Percentiles rank a stretch among this genome's conserved stretches.
Evolutionary conservation across 2,329 filamentous ascomycete genomes (phyloP).

Genomic region (Alternaria arbusti): DNA sequence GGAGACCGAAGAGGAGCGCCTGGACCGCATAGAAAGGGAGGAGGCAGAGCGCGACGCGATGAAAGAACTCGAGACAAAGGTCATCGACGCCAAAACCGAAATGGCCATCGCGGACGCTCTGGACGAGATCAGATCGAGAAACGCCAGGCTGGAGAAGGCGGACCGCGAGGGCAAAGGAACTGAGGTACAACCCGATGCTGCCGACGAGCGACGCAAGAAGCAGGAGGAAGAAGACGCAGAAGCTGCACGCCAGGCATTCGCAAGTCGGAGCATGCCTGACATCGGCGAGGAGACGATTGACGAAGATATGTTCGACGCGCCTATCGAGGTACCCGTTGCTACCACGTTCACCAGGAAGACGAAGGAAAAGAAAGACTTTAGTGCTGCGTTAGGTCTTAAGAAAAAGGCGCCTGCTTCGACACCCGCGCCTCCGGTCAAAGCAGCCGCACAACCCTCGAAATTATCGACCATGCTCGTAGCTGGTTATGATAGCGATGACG

Average conservation of each 20-base stretch:
- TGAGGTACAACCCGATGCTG: conserved; percentile 60
- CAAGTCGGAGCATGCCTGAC: conserved; percentile 44
- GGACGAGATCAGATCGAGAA: conserved; percentile 91
- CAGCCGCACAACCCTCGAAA: conserved; percentile 22
- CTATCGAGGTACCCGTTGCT: conserved; percentile 44
- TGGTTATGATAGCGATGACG: conserved; percentile 40
- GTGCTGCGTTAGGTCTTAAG: conserved; percentile 81
- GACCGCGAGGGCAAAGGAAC: conserved; percentile 67
- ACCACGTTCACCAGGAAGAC: conserved; percentile 74
- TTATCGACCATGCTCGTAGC: conserved; percentile 34
- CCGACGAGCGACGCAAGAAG: conserved; percentile 63
- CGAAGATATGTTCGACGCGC: conserved; percentile 50
- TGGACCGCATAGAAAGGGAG: conserved; percentile 83
- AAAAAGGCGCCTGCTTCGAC: conserved; percentile 32
- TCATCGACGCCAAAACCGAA: conserved; percentile 87
- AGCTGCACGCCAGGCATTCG: conserved; percentile 79
- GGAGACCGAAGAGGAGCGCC: conserved; percentile 85
- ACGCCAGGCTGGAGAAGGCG: conserved; percentile 83
- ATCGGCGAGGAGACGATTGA: conserved; percentile 62
- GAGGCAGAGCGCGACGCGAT: conserved; percentile 87
- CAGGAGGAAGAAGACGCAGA: conserved; percentile 85
- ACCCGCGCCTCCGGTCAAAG: conserved; percentile 12
- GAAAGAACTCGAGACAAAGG: conserved; percentile 94
- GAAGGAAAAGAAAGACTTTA: conserved; percentile 87
- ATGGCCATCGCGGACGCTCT: conserved; percentile 97